A percentile compares a stretch with the other conserved stretches of the same genome.
Evolutionary conservation across 805 yeast species (phyloP).

Genomic region (Saturnispora zaruensis): DNA sequence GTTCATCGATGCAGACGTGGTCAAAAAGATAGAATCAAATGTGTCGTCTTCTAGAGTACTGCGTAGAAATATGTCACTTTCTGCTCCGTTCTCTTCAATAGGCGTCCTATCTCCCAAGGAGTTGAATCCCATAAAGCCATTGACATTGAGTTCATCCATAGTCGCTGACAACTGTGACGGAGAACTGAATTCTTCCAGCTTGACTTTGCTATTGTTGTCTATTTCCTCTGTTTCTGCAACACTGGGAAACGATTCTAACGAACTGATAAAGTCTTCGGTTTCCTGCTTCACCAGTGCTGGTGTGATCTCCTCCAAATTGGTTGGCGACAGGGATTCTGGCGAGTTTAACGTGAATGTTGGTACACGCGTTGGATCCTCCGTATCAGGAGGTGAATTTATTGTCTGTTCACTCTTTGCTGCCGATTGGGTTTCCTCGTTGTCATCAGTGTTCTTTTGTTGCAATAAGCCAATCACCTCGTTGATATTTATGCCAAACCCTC

Average conservation of each 20-base stretch:
- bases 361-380: not conserved
- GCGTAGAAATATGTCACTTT: not conserved
- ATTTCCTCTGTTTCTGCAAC: not conserved
- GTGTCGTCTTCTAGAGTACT: not conserved
- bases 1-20: not conserved
- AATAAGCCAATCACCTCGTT: slow-evolving; percentile 4
- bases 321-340: not conserved
- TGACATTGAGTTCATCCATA: slow-evolving; percentile 9
- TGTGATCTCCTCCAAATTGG: not conserved
- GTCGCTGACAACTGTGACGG: slow-evolving; percentile 7
- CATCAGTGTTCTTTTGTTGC: slow-evolving; percentile 3
- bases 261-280: slow-evolving; percentile 12
- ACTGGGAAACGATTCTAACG: not conserved
- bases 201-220: slow-evolving; percentile 1
- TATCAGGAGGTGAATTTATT: not conserved
- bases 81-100: not conserved
- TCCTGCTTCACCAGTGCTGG: slow-evolving; percentile 17
- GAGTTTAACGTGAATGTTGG: not conserved
- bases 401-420: not conserved
- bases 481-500: slow-evolving; percentile 4
- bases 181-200: slow-evolving; percentile 1
- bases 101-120: slow-evolving; percentile 9
- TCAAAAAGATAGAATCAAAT: not conserved
- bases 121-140: slow-evolving; percentile 15
- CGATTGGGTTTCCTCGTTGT: not conserved